Base-by-base conservation (phyloP, 176 grass and related monocot species). In the Cenchrus fungigraminus region DNA sequence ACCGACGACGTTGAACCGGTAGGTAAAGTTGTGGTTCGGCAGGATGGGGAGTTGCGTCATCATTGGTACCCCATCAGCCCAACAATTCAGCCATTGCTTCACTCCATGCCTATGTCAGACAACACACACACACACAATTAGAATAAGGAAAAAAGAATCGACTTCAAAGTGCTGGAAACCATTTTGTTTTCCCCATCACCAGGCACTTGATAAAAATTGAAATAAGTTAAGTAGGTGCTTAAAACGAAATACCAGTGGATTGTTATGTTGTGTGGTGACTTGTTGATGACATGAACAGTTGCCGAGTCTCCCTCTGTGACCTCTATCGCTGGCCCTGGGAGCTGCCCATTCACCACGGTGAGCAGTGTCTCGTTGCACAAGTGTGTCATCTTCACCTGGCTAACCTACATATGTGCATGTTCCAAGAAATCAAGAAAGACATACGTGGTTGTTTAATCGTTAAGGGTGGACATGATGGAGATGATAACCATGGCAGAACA, bases 81-180 rank as follows among this genome's bases (percentile, higher is more conserved):
- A 77, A 8, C 74, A 77, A 28, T 77, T 77, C 11, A 22, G 49
- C 45, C 4, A 5, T 42, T 77, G 19, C 20, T 17, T 76, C 22
- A 88, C 47, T 28, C 85, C 85, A 80, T 87, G 85, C 86, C 80
- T 70, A 8, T 6, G 9, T 46, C 9, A 1, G 19, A 46, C 1
- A 70, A 4, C 9, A n/a, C 15, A n/a, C 31, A 1, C 31, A 32
- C 31, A 32, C 31, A 32, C 31, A 32, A 32, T 1, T 32, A 25
- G 31, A 32, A 32, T 32, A 32, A 2, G 1, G 31, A 32, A 32
- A 32, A 32, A 32, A 32, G 31, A 32, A 32, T 32, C 31, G 9
- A 3, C 3, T 12, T 54, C 52, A 5, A 16, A 55, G 6, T 55
- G 53, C 14, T 55, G 53, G 53, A 55, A 55, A 55, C 53, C 15